Evolutionary conservation across 257 asterid species (phyloP), one percentile per base, ranked within the genome.

Genomic region (Linaria vulgaris): DNA sequence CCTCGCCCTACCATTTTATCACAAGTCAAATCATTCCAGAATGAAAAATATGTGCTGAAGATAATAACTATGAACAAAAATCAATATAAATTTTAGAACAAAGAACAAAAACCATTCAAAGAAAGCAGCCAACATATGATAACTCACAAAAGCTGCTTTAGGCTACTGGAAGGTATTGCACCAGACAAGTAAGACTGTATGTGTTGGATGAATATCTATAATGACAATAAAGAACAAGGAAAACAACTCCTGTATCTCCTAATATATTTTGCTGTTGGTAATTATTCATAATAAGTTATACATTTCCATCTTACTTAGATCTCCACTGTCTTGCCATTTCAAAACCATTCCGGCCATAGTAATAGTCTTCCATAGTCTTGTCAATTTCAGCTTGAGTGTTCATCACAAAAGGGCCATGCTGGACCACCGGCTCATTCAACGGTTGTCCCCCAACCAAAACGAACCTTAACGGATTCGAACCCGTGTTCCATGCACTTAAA

Each of bases 391-490:
- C 95, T 47, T 89, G 85, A 9, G 98, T 80, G 78, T 88, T 91
- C 98, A 91, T 91, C 78, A 91, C 98, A 76, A 91, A 91, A 9
- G 98, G 98, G 56, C 98, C 98, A 48, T 85, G 83, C 72, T 86
- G 95, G 49, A 74, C 95, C 12, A 91, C 92, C 1, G 97, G 94
- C 52, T 91, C 98, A 39, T 82, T 82, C 11, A 91, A 69, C n/a
- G 98, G 98, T 70, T 83, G 72, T 25, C 98, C 98, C 9, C 85
- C 88, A 2, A 86, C 80, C 73, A 91, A 54, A 54, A 91, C 77
- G 68, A 86, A 88, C 76, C 94, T 83, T 75, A 91, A 56, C 34
- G 83, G 56, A 59, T 48, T 57, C 1, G 82, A 69, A 13, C 89
- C 78, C 61, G 56, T 79, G 86, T 89, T 92, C 97, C 96, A 89